phyloP scores from a whole-genome alignment of 108 stramenopile genomes.

The Skeletonema costatum region DNA sequence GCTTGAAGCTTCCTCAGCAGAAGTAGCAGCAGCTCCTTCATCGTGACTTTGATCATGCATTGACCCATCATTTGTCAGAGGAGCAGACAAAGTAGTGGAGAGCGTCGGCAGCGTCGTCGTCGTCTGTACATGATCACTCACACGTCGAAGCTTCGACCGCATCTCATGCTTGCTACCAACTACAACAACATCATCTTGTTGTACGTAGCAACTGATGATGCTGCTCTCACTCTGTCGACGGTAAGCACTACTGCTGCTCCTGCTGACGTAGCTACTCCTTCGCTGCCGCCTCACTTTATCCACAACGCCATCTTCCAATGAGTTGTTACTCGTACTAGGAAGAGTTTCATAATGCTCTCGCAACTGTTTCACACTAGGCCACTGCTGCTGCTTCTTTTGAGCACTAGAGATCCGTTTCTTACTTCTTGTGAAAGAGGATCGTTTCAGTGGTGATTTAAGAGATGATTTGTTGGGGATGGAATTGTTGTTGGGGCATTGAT shows the following conservation, averaged over 20 bases:
- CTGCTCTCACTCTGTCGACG: background rate
- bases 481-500: slow-evolving; percentile 14
- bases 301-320: background rate
- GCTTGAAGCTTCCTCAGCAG: background rate
- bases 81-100: too few species aligned
- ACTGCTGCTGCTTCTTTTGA: background rate
- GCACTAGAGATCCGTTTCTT: background rate
- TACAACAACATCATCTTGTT: background rate
- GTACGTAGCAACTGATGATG: background rate
- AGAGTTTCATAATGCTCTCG: background rate
- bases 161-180: background rate
- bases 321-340: background rate
- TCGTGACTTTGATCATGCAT: too few species aligned
- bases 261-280: background rate
- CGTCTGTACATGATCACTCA: background rate
- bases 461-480: background rate
- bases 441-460: background rate
- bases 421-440: background rate
- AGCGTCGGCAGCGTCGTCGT: too few species aligned
- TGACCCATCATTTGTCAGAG: too few species aligned
- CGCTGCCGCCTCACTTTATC: background rate
- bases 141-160: background rate
- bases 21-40: background rate
- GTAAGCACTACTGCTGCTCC: background rate
- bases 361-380: background rate